Evolutionary conservation across 805 yeast species (phyloP).

Genomic region (Ascoidea rubescens): DNA sequence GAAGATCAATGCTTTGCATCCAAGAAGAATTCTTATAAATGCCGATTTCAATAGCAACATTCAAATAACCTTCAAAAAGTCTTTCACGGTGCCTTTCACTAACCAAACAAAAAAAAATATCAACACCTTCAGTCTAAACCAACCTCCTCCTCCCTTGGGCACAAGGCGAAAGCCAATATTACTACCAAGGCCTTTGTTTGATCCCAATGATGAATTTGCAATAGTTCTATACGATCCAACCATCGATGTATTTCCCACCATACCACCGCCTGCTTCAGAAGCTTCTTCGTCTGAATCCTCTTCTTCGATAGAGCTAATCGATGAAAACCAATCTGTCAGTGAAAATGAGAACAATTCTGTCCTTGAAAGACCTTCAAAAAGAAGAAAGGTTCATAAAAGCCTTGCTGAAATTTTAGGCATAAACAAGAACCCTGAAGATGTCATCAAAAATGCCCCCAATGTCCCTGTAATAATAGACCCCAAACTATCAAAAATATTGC

Average conservation of each 20-base stretch:
- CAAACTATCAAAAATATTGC: slow-evolving; percentile 57
- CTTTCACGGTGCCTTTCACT: slow-evolving; percentile 52
- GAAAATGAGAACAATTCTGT: slow-evolving; percentile 13
- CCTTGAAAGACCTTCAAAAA: slow-evolving; percentile 8
- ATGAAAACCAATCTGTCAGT: slow-evolving; percentile 14
- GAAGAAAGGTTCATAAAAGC: slow-evolving; percentile 42
- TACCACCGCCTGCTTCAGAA: background rate
- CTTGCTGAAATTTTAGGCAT: slow-evolving; percentile 75
- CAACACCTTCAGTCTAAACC: slow-evolving; percentile 15
- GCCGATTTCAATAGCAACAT: slow-evolving; percentile 18
- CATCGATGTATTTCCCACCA: slow-evolving; percentile 35
- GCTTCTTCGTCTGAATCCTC: slow-evolving; percentile 6
- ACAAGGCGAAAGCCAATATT: slow-evolving; percentile 53
- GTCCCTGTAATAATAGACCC: slow-evolving; percentile 98
- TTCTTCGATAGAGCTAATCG: slow-evolving; percentile 15
- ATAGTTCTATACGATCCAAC: slow-evolving; percentile 94
- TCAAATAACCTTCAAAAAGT: slow-evolving; percentile 27
- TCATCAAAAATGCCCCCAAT: slow-evolving; percentile 45
- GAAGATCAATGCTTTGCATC: slow-evolving; percentile 46
- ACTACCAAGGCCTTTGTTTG: slow-evolving; percentile 90
- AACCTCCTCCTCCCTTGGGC: slow-evolving; percentile 74
- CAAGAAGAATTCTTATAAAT: slow-evolving; percentile 26
- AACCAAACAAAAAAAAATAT: slow-evolving; percentile 15
- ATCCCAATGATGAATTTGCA: slow-evolving; percentile 87
- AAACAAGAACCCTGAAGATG: slow-evolving; percentile 33